Evolutionary conservation across 1,284 basidiomycete species (phyloP), one percentile per base, ranked within the genome.

Genomic region (Apiotrichum sp.): DNA sequence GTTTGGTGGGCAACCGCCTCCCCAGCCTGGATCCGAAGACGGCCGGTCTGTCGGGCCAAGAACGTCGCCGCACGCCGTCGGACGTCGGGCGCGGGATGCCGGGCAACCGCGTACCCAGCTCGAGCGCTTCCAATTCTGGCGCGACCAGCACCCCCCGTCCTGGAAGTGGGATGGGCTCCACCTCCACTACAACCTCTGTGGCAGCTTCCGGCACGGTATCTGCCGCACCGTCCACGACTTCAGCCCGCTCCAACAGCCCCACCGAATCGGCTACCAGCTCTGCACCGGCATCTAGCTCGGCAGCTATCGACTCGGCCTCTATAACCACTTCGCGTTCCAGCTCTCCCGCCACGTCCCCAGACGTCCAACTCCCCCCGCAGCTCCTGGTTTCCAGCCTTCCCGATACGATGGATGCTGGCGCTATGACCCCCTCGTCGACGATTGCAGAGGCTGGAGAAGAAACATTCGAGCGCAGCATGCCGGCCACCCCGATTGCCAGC

Each of bases 1-100:
- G 74, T 8, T 50, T 76, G 33, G 62, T 73, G 10, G 74, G 74
- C 6, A 76, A 76, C 53, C 61, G 72, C 6, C 61, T 76, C 2
- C 72, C 74, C 4, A 62, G 56, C 32, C 58, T 75, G 9, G 74
- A 75, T 41, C 72, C 69, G 16, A 71, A 69, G 53, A 68, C 67
- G 6, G 71, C 71, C 2, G 69, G 68, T 2, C 56, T 70, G 36
- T 29, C 11, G 11, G 50, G 48, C 11, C 55, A 55, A 2, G 29
- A 57, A 11, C 60, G 56, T 14, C 47, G 49, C 14, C 64, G 71
- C n/a, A 66, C 65, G 35, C 66, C 68, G 1, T 65, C 65, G 3
- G 71, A 74, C 53, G 35, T 16, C 22, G 47, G 34, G 6, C 65
- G 61, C 42, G 72, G 68, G 1, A 29, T 74, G 55, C 68, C 70